phyloP scores from a whole-genome alignment of 2,329 filamentous ascomycete genomes.

The Incumbomyces delicatus region DNA sequence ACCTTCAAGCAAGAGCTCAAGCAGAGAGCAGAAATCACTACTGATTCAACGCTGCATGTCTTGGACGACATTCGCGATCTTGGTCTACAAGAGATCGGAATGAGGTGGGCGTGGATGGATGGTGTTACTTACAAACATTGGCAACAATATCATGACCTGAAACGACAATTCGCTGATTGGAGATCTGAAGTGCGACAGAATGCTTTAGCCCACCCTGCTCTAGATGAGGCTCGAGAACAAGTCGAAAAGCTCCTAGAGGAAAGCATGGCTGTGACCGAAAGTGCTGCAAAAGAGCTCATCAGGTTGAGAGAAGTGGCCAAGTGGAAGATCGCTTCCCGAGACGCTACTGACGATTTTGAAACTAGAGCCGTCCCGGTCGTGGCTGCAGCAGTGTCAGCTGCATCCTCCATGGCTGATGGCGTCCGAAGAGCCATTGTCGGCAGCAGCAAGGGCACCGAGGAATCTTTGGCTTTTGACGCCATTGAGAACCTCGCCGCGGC shows the following conservation, averaged over 20 bases:
- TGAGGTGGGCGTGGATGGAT: conserved; percentile 91
- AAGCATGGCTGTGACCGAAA: conserved; percentile 70
- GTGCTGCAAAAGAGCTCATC: conserved; percentile 68
- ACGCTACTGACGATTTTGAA: conserved; percentile 70
- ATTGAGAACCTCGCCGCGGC: conserved; percentile 6
- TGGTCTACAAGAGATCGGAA: conserved; percentile 81
- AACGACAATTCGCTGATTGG: conserved; percentile 74
- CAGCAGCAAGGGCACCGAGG: conserved; percentile 26
- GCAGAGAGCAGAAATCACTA: conserved; percentile 57
- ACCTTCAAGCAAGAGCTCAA: conserved; percentile 61
- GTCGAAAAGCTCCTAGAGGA: conserved; percentile 62
- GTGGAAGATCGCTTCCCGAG: conserved; percentile 71
- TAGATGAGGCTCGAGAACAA: conserved; percentile 58
- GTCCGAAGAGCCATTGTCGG: conserved; percentile 20
- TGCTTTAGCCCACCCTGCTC: conserved; percentile 61
- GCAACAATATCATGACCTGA: conserved; percentile 86
- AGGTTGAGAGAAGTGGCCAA: conserved; percentile 72
- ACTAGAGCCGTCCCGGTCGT: conserved; percentile 48
- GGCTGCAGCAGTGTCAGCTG: conserved; percentile 36
- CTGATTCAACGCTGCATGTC: conserved; percentile 72
- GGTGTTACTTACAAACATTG: conserved; percentile 95
- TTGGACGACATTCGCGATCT: conserved; percentile 74
- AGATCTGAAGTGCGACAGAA: conserved; percentile 68
- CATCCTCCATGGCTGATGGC: conserved; percentile 23
- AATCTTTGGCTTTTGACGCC: conserved; percentile 27